A percentile compares a stretch with the other conserved stretches of the same genome.
Conservation (phyloP, 2,329 filamentous ascomycete species). For the Epichloe hybrida region DNA sequence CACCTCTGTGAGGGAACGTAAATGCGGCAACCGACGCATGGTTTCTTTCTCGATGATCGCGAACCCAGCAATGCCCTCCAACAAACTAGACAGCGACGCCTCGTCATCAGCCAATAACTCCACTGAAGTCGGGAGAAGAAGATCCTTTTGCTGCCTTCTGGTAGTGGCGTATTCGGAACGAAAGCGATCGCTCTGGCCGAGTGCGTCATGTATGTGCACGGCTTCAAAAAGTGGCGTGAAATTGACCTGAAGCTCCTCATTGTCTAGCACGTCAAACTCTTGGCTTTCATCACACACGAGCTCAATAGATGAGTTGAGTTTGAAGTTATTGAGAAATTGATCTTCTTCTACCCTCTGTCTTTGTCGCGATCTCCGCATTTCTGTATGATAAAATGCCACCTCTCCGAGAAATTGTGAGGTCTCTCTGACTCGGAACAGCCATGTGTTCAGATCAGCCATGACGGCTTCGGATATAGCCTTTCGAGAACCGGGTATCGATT, state of each 20-base stretch:
- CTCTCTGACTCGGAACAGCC: constrained; percentile 89
- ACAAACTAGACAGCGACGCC: constrained; percentile 69
- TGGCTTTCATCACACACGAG: constrained; percentile 89
- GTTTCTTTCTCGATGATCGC: constrained; percentile 93
- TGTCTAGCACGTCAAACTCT: constrained; percentile 89
- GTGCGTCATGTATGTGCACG: constrained; percentile 87
- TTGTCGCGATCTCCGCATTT: constrained; percentile 70
- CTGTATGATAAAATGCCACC: constrained; percentile 92
- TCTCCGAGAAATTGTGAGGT: constrained; percentile 93
- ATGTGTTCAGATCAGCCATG: constrained; percentile 93
- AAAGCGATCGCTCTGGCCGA: constrained; percentile 87
- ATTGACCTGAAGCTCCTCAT: constrained; percentile 88
- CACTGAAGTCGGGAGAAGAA: constrained; percentile 66
- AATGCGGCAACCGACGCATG: constrained; percentile 70
- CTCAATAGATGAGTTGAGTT: constrained; percentile 89
- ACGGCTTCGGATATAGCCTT: constrained; percentile 91
- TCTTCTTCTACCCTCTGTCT: constrained; percentile 69
- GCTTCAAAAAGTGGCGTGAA: constrained; percentile 93
- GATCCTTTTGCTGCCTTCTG: constrained; percentile 77
- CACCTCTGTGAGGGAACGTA: constrained; percentile 76
- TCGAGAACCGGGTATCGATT: constrained; percentile 84
- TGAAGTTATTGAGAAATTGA: constrained; percentile 66
- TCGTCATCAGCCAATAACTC: constrained; percentile 73
- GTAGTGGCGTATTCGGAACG: constrained; percentile 85
- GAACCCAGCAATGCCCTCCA: constrained; percentile 92